Conservation (phyloP, 345 rosid species). For the Litchi chinensis region DNA sequence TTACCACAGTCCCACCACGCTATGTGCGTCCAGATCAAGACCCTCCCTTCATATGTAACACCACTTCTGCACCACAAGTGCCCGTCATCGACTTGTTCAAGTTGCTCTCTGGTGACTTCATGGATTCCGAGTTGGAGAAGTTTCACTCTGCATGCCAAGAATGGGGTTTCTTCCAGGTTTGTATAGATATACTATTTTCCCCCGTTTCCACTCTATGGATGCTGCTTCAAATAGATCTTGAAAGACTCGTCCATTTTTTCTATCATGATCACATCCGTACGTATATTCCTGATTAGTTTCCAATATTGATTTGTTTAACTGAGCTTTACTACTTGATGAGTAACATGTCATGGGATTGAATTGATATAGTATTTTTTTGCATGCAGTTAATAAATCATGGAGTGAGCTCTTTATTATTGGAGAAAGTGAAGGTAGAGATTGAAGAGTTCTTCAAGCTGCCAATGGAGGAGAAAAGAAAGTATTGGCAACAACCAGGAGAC, state of each 20-base stretch:
- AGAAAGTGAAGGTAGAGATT: conserved; percentile 31
- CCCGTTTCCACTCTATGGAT: neutral
- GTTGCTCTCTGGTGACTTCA: conserved; percentile 5
- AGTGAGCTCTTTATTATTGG: conserved; percentile 27
- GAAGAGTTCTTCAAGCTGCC: conserved; percentile 32
- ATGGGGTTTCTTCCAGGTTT: conserved; percentile 49
- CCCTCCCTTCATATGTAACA: neutral
- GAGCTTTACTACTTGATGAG: neutral
- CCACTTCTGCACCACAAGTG: neutral
- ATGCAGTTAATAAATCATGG: conserved; percentile 36
- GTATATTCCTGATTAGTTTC: no score
- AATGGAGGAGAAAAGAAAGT: conserved; percentile 36
- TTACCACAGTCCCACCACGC: neutral
- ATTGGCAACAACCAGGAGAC: conserved; percentile 30
- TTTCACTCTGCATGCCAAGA: conserved; percentile 19
- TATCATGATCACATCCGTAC: no score
- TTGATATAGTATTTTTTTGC: neutral
- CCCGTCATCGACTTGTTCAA: conserved; percentile 21
- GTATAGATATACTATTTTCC: neutral
- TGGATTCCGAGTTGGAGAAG: conserved; percentile 12
- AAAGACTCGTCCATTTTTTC: no score
- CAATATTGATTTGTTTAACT: no score
- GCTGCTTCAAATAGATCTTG: no score
- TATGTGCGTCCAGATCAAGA: conserved; percentile 19
- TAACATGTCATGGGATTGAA: neutral